These are phyloP conservation scores for Linum lewisii DNA, from an alignment of 345 rosid species.

Conservation along the genomic window DNA sequence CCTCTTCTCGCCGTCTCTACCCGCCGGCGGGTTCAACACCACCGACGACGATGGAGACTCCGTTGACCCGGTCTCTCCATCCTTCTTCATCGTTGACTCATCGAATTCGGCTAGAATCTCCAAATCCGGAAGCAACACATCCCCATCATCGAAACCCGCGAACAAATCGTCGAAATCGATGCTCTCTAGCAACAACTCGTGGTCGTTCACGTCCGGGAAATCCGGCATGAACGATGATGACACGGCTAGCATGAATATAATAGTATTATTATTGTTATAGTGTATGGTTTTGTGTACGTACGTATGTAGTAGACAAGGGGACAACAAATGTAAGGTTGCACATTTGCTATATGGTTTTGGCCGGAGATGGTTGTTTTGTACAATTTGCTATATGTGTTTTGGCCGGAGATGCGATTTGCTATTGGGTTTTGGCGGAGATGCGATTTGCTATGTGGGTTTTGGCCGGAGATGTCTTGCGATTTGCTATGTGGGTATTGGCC, in stretches of 20 bases:
- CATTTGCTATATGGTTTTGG: too few species aligned
- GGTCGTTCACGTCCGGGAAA: constrained; percentile 28
- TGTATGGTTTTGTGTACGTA: too few species aligned
- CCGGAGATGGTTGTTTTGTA: too few species aligned
- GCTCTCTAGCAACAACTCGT: constrained; percentile 30
- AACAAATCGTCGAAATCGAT: constrained; percentile 79
- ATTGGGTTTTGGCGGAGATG: too few species aligned
- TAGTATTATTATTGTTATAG: too few species aligned
- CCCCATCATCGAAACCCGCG: constrained; percentile 28
- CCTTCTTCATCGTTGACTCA: constrained; percentile 35
- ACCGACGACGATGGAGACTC: constrained; percentile 23
- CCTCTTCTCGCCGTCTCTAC: constrained; percentile 35
- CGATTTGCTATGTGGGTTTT: too few species aligned
- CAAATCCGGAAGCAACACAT: constrained; percentile 41
- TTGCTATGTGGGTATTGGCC: too few species aligned
- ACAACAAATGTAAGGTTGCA: too few species aligned
- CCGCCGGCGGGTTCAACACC: constrained; percentile 21
- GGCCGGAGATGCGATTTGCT: too few species aligned
- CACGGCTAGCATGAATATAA: constrained; percentile 72
- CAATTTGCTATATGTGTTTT: too few species aligned
- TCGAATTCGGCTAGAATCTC: constrained; percentile 64
- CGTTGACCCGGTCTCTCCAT: constrained; percentile 18
- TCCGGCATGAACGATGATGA: constrained; percentile 22
- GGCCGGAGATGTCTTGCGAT: too few species aligned
- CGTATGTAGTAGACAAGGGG: too few species aligned